Conservation (phyloP, 495 filamentous ascomycete genomes). For the Terfezia claveryi region DNA sequence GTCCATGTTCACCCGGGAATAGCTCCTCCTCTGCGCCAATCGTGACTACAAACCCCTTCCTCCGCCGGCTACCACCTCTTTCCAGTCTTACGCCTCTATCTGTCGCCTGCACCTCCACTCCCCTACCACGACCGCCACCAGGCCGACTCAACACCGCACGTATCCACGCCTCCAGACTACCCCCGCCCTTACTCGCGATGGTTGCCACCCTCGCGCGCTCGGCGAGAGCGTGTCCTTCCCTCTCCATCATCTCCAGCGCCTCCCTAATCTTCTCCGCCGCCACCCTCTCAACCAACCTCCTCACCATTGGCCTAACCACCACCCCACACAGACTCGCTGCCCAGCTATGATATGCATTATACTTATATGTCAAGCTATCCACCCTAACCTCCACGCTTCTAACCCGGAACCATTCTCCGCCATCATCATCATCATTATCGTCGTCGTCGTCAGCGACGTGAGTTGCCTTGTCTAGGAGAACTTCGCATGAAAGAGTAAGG, state of each 20-base stretch:
- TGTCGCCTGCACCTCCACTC: neutral
- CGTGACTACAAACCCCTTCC: conserved; percentile 6
- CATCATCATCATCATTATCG: neutral
- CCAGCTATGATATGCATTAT: conserved; percentile 17
- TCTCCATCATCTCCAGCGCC: conserved; percentile 8
- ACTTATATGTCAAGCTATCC: conserved; percentile 15
- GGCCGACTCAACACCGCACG: conserved; percentile 13
- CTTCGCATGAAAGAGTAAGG: conserved; percentile 1
- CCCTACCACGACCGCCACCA: conserved; percentile 1
- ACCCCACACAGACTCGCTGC: conserved; percentile 11
- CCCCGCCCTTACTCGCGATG: conserved; percentile 11
- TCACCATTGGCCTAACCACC: conserved; percentile 9
- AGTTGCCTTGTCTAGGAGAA: neutral
- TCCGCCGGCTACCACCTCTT: neutral
- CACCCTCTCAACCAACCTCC: conserved; percentile 7
- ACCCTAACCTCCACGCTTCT: conserved; percentile 11
- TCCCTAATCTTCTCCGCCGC: conserved; percentile 13
- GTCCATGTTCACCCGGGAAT: conserved; percentile 15
- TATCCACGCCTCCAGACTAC: conserved; percentile 17
- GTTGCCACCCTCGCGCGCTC: conserved; percentile 16
- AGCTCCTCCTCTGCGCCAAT: conserved; percentile 7
- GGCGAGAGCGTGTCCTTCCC: conserved; percentile 9
- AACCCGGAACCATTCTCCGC: conserved; percentile 13
- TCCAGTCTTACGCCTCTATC: neutral
- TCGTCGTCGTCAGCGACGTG: conserved; percentile 7